Evolutionary conservation across 306 rosid genomes (phyloP), one percentile per base, ranked within the genome.

Genomic region (Heteromeles arbutifolia): DNA sequence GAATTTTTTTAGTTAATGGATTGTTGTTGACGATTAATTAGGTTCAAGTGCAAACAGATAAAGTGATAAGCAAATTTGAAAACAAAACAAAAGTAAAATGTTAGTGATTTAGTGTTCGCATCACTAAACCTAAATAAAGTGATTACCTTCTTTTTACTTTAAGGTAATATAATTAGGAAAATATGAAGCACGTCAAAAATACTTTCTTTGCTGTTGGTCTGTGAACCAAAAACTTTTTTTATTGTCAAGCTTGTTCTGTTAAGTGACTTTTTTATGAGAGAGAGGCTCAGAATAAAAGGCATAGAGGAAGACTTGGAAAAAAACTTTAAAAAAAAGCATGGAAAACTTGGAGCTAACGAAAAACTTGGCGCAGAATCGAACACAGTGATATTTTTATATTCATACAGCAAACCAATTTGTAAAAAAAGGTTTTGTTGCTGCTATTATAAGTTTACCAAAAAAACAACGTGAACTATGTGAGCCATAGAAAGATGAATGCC

Each of bases 271-370:
- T 34, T 34, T 6, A 34, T 6, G 39, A 34, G 39, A 34, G 0
- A 34, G 2, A 6, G 8, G 2, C 2, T 34, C 39, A 6, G 1
- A 34, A 34, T 32, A 34, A 34, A 34, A 34, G 2, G 8, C 9
- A 6, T 34, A 6, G 39, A 34, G 8, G 8, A 6, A 34, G 9
- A 34, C 39, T 34, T 34, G 5, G 2, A 34, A 34, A 34, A 6
- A 34, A 0, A 6, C 1, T 34, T 32, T 0, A 0, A 34, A 6
- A 34, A 34, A 34, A 34, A 9, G 6, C 0, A 32, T 6, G 2
- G 7, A 32, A 32, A 32, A 32, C 37, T 32, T 6, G 2, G 2
- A 32, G 37, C 0, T 32, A 32, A 32, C 0, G 8, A 34, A 34
- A 6, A 0, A 34, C 8, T 34, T 34, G 9, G 39, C 1, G 39